Evolutionary conservation across 192 early-diverging fungal species (phyloP), one percentile per base, ranked within the genome.

Genomic region (Cetraspora pellucida): DNA sequence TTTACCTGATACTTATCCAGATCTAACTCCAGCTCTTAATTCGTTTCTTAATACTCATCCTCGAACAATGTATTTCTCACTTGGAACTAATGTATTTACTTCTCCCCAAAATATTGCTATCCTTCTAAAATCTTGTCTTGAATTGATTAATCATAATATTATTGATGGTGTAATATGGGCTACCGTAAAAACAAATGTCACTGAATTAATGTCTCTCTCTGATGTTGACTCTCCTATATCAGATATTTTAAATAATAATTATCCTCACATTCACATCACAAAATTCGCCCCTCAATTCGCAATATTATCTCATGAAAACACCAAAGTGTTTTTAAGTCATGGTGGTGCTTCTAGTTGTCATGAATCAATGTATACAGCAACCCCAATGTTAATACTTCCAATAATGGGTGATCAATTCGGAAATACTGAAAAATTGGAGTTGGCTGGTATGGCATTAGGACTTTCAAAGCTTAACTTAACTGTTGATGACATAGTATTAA

Each of bases 261-360:
- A 76, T 61, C 31, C 78, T 2, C 44, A 74, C 28, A 44, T 79
- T 14, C 44, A 27, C 11, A 27, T 83, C 50, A 21, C 60, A 2
- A 45, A 37, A 30, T 82, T 81, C 69, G 65, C 79, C 1, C 79
- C 81, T 0, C 83, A 82, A 47, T 78, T 78, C 21, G 72, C 81
- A 13, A 67, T 82, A 25, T 52, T 84, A 0, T 47, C 65, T 16
- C 83, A 84, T 59, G 10, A 57, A 6, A 65, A 76, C 0, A 78
- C 60, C 7, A 47, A 25, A 21, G 13, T 82, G 1, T 84, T 84
- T 58, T 27, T 84, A 16, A 78, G 69, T 0, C 81, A 84, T 25
- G 78, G 81, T 2, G 83, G 79, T 3, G 74, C 77, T 8, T 47
- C 46, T 11, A 80, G 79, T 14, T 37, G 72, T 28, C 58, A 80